Evolutionary conservation across 2,329 filamentous ascomycete species (phyloP).

Genomic region (Colletotrichum kahawae): DNA sequence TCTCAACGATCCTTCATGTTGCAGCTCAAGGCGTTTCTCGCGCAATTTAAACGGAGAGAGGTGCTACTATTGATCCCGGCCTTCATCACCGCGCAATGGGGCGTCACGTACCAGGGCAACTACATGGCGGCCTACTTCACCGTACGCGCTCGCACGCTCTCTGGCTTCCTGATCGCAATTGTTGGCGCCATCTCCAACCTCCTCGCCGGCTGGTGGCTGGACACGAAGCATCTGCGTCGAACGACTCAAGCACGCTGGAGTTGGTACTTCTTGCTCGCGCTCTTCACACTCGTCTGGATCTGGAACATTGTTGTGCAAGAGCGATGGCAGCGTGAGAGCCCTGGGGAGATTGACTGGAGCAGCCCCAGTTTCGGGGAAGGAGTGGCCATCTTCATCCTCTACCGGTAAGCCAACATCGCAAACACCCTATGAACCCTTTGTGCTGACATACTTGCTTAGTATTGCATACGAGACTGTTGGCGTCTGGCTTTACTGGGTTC

Average conservation of each 20-base stretch:
- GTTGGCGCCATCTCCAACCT: constrained; percentile 33
- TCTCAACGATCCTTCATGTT: constrained; percentile 35
- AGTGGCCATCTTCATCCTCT: constrained; percentile 52
- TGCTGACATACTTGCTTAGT: not conserved
- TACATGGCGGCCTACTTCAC: constrained; percentile 24
- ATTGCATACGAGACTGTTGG: constrained; percentile 9
- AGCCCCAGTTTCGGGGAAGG: constrained; percentile 46
- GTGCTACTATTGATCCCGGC: constrained; percentile 20
- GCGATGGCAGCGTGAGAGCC: constrained; percentile 8
- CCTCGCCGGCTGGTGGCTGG: constrained; percentile 16
- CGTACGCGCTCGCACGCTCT: constrained; percentile 17
- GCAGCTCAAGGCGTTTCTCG: constrained; percentile 3
- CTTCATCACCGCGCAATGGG: constrained; percentile 24
- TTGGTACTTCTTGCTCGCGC: constrained; percentile 5
- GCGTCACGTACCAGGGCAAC: constrained; percentile 24
- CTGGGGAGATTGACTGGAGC: constrained; percentile 50
- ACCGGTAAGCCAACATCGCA: constrained; percentile 49
- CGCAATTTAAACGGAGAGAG: constrained; percentile 1
- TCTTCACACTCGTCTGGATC: constrained; percentile 16
- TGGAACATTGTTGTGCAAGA: constrained; percentile 16
- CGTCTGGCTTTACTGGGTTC: constrained; percentile 52
- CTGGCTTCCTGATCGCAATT: constrained; percentile 40
- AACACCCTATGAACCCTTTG: not conserved
- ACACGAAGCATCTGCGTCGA: constrained; percentile 8
- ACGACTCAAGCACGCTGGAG: constrained; percentile 15